Base-by-base conservation (phyloP, 345 rosid species). In the Aegle marmelos region DNA sequence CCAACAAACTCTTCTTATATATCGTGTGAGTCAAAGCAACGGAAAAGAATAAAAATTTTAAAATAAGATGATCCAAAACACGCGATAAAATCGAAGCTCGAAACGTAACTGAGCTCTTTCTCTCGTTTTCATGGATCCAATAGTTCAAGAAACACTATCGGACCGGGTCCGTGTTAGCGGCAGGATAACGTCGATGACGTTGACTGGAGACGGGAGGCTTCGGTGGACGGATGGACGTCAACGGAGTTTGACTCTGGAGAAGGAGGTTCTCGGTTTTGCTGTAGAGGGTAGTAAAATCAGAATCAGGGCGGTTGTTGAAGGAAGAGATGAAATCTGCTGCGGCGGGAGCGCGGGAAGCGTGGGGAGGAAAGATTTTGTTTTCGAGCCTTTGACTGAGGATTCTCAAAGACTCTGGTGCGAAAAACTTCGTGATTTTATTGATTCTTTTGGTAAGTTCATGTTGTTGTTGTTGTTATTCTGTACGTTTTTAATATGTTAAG, bases 281-380 rank as follows among this genome's bases (percentile, higher is more conserved):
- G 75, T 78, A 62, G 97, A 92, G 37, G 94, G 91, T n/a, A 61
- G 78, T 48, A 77, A 67, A 73, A 82, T 96, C 9, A 90, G 82
- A 80, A 74, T 96, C 74, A 94, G 85, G 73, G 78, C 91, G 1
- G 57, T 88, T 33, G 80, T 80, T 0, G 91, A 88, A 72, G 78
- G 73, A 25, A 82, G 67, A 2, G 91, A 71, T 48, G 84, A 83
- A 68, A 79, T 87, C 81, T 92, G 90, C 89, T 90, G 98, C 31
- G 50, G 27, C 6, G 88, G 80, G 61, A 82, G 78, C 8, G 56
- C 45, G 7, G 94, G 87, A 67, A 82, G 75, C 79, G 72, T 89
- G 86, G 82, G 68, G 70, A 92, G 97, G 84, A 90, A 78, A 77
- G 91, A 94, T 75, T 85, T 91, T 70, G 87, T 87, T n/a, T 94